Percentiles rank a stretch among this genome's conserved stretches.
These are phyloP conservation scores for Fusarium beomiforme DNA, from an alignment of 2,329 filamentous ascomycete genomes.

Conservation along the genomic window DNA sequence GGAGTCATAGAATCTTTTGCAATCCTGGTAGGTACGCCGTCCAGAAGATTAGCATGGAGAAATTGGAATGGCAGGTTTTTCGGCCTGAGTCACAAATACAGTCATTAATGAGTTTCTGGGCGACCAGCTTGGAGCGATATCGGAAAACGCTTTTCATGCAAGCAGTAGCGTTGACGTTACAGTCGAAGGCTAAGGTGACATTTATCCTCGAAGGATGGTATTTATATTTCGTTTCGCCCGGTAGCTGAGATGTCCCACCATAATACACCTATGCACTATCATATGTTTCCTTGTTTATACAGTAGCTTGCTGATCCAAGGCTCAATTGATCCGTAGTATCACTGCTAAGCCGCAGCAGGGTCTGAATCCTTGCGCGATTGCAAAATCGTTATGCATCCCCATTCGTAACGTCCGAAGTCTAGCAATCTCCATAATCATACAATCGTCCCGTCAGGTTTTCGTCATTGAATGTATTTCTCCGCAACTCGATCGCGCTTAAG, in stretches of 20 bases:
- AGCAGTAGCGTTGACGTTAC: not conserved
- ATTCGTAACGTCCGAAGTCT: not conserved
- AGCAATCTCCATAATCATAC: constrained; percentile 9
- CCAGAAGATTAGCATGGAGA: no score
- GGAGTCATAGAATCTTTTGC: not conserved
- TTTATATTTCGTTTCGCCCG: not conserved
- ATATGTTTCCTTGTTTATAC: not conserved
- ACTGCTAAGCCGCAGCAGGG: not conserved
- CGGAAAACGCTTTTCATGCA: not conserved
- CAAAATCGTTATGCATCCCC: not conserved
- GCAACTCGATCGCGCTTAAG: constrained; percentile 2
- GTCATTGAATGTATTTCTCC: not conserved
- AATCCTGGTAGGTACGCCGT: not conserved
- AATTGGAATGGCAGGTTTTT: no score
- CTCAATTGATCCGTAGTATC: not conserved
- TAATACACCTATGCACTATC: not conserved
- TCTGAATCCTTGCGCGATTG: not conserved
- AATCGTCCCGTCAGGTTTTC: not conserved
- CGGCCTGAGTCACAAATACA: not conserved
- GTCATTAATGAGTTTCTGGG: not conserved
- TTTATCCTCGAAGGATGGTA: not conserved
- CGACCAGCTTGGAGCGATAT: not conserved
- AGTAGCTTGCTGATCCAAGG: not conserved
- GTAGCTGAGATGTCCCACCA: not conserved
- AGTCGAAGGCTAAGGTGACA: not conserved